These are phyloP conservation scores for Coemansia sp. DNA, from an alignment of 192 early-diverging fungal genomes.

Conservation along the genomic window DNA sequence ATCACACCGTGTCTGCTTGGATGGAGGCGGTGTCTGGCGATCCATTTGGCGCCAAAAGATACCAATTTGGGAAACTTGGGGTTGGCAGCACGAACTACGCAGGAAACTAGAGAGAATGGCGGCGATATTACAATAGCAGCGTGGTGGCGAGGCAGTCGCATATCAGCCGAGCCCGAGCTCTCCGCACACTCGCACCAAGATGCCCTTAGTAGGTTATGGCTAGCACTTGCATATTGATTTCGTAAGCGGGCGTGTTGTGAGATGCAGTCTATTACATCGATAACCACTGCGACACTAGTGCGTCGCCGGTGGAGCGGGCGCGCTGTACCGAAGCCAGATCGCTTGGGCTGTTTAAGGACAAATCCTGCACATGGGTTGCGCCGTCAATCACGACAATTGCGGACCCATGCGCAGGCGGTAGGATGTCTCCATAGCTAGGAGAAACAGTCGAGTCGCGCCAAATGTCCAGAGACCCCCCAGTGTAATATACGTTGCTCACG, in stretches of 20 bases:
- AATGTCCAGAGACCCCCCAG: conserved; percentile 58
- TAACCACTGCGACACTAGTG: conserved; percentile 16
- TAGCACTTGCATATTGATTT: no score
- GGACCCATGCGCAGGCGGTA: conserved; percentile 2
- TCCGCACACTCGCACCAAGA: no score
- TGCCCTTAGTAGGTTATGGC: no score
- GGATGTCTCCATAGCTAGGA: conserved; percentile 6
- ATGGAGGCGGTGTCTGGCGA: neutral
- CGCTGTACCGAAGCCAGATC: conserved; percentile 17
- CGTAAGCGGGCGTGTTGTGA: no score
- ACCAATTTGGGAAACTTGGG: no score
- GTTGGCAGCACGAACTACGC: no score
- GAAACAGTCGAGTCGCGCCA: conserved; percentile 54
- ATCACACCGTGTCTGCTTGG: conserved; percentile 45
- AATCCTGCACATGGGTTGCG: conserved; percentile 38
- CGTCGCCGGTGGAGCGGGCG: conserved; percentile 16
- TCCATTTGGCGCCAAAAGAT: neutral
- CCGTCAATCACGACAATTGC: conserved; percentile 18
- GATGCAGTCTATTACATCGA: neutral
- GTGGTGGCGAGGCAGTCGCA: no score
- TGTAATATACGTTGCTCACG: conserved; percentile 54
- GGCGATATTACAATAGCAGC: no score
- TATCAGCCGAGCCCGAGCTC: no score
- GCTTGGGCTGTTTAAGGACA: neutral
- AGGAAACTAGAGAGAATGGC: no score